Conservation (phyloP, 805 yeast species). For the Torulaspora quercuum region DNA sequence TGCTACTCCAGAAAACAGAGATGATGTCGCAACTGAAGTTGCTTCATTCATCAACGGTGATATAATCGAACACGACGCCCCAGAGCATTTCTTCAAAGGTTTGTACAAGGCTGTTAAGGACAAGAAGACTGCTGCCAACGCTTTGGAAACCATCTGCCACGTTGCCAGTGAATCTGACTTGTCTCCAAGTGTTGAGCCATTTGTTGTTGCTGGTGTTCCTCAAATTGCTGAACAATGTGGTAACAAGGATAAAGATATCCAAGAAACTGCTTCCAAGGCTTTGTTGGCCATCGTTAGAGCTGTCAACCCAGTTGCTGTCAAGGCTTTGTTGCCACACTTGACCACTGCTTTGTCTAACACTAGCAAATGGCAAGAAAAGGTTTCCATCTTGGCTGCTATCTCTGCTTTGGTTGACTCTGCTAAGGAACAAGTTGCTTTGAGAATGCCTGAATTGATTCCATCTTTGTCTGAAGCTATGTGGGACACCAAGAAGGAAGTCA, state of each 20-base stretch:
- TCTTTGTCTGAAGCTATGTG: slow-evolving; percentile 99
- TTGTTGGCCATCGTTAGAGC: slow-evolving; percentile 73
- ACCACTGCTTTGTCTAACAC: slow-evolving; percentile 63
- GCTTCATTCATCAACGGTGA: slow-evolving; percentile 93
- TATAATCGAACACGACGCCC: slow-evolving; percentile 97
- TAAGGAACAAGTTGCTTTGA: slow-evolving; percentile 90
- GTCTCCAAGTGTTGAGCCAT: slow-evolving; percentile 95
- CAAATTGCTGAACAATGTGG: slow-evolving; percentile 76
- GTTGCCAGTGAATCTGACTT: slow-evolving; percentile 77
- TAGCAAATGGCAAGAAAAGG: slow-evolving; percentile 98
- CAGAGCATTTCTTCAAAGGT: slow-evolving; percentile 77
- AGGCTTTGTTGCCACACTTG: slow-evolving; percentile 81
- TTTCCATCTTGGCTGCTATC: slow-evolving; percentile 80
- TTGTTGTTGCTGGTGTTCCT: slow-evolving; percentile 71
- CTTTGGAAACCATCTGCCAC: slow-evolving; percentile 78
- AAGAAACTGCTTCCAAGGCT: slow-evolving; percentile 71
- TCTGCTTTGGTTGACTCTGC: slow-evolving; percentile 89
- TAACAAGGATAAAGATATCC: slow-evolving; percentile 80
- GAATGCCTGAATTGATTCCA: slow-evolving; percentile 99
- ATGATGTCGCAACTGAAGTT: slow-evolving; percentile 82
- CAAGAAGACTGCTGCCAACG: slow-evolving; percentile 81
- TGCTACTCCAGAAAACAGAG: slow-evolving; percentile 79
- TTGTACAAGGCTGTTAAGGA: slow-evolving; percentile 70
- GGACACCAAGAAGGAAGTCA: slow-evolving; percentile 99
- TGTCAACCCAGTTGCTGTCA: slow-evolving; percentile 89